A percentile compares a stretch with the other conserved stretches of the same genome.
phyloP scores from a whole-genome alignment of 2,329 filamentous ascomycete genomes.

The Epichloe brachyelytri region DNA sequence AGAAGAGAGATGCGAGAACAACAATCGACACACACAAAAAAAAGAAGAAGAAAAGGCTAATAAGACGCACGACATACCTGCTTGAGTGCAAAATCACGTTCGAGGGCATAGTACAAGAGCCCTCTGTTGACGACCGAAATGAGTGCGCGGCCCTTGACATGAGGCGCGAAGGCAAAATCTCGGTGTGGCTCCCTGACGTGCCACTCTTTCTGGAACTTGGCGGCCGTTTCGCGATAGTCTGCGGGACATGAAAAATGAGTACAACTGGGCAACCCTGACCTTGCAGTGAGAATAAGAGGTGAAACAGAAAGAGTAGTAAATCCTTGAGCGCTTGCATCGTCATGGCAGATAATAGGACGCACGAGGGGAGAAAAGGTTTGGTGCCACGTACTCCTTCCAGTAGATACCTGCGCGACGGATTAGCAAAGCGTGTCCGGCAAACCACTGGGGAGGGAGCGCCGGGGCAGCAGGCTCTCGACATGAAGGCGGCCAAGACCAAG shows the following conservation, averaged over 20 bases:
- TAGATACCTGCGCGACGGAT: constrained; percentile 34
- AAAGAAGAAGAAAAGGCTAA: constrained; percentile 8
- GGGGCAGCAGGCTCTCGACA: constrained; percentile 1
- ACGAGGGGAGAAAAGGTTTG: neutral
- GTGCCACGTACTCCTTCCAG: constrained; percentile 46
- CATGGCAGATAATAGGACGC: neutral
- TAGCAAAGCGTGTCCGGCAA: constrained; percentile 2
- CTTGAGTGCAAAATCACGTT: constrained; percentile 39
- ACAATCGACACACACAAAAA: constrained; percentile 1
- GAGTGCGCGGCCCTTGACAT: constrained; percentile 52
- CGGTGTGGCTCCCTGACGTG: constrained; percentile 48
- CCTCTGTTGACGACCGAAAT: constrained; percentile 52
- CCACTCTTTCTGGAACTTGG: constrained; percentile 58
- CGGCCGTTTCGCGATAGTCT: constrained; percentile 57
- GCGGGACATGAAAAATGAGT: constrained; percentile 9
- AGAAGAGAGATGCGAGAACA: constrained; percentile 1
- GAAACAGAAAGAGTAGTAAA: neutral
- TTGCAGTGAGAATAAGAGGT: neutral
- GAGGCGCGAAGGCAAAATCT: constrained; percentile 49
- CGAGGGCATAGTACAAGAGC: constrained; percentile 45
- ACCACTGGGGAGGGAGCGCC: constrained; percentile 6
- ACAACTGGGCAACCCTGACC: neutral
- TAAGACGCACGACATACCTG: constrained; percentile 26
- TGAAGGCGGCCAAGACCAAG: constrained; percentile 10
- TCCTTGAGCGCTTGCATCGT: neutral